phyloP scores from a whole-genome alignment of 2,329 filamentous ascomycete species.

The Colletotrichum sp. region DNA sequence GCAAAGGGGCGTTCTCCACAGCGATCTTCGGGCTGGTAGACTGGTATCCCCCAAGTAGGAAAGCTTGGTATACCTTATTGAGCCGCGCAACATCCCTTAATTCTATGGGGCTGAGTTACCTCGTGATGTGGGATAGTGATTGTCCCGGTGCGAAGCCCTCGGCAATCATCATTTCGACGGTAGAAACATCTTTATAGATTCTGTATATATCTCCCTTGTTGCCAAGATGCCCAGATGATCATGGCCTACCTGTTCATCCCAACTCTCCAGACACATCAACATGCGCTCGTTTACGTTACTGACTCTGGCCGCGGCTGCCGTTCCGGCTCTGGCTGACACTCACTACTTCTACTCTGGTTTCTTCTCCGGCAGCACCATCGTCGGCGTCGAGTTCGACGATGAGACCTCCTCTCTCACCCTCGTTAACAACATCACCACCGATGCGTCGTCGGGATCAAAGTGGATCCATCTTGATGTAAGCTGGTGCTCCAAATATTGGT shows the following conservation, averaged over 20 bases:
- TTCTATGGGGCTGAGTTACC: not conserved
- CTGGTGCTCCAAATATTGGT: too few relatives aligned
- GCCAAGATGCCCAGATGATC: not conserved
- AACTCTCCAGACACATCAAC: not conserved
- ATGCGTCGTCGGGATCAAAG: slow-evolving; percentile 16
- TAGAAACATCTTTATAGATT: not conserved
- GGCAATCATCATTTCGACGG: not conserved
- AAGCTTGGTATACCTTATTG: slow-evolving; percentile 14
- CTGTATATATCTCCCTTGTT: not conserved
- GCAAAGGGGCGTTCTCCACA: not conserved
- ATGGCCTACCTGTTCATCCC: not conserved
- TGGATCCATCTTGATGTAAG: slow-evolving; percentile 26
- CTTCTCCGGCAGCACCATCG: slow-evolving; percentile 1
- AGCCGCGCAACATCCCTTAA: not conserved
- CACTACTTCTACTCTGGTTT: slow-evolving; percentile 12
- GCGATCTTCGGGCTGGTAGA: not conserved
- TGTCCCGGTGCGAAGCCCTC: not conserved
- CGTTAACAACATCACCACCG: slow-evolving; percentile 25
- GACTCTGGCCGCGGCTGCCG: not conserved
- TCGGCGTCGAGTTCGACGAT: slow-evolving; percentile 28
- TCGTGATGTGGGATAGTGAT: slow-evolving; percentile 5
- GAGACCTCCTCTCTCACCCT: slow-evolving; percentile 24
- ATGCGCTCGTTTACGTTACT: not conserved
- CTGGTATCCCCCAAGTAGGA: not conserved
- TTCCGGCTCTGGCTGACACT: not conserved